These are phyloP conservation scores for Coemansia sp. DNA, from an alignment of 192 early-diverging fungal genomes.

Conservation along the genomic window DNA sequence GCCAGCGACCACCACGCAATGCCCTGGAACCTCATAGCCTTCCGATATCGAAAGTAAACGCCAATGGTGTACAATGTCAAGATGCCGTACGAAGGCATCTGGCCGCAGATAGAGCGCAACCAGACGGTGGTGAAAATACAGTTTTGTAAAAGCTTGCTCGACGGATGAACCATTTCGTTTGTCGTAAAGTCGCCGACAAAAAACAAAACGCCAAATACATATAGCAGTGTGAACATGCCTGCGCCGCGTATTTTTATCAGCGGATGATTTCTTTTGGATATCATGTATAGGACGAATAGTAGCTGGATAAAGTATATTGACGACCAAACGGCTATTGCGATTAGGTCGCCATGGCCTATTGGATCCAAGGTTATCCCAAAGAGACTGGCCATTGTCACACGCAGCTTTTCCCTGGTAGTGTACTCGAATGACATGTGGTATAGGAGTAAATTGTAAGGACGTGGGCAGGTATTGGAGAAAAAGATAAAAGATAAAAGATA, in stretches of 20 bases:
- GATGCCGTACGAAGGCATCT: constrained; percentile 6
- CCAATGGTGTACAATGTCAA: constrained; percentile 3
- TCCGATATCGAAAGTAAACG: constrained; percentile 11
- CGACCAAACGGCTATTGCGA: constrained; percentile 11
- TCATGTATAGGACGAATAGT: constrained; percentile 18
- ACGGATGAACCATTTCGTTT: constrained; percentile 31
- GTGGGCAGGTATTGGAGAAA: background rate
- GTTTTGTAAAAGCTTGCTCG: constrained; percentile 5
- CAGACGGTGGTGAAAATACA: constrained; percentile 37
- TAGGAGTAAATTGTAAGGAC: background rate
- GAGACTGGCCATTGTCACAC: constrained; percentile 26
- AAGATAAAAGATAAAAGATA: background rate
- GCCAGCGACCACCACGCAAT: background rate
- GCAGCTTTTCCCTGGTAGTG: constrained; percentile 29
- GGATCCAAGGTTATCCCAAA: constrained; percentile 26
- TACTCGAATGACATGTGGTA: constrained; percentile 31
- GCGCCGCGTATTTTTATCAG: constrained; percentile 17
- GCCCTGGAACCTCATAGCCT: background rate
- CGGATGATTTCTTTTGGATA: constrained; percentile 27
- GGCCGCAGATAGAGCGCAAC: constrained; percentile 37
- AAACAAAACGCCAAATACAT: constrained; percentile 21
- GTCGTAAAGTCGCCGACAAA: constrained; percentile 38
- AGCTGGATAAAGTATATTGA: constrained; percentile 21
- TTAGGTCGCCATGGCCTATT: constrained; percentile 37
- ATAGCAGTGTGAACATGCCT: constrained; percentile 2